Base-by-base conservation (phyloP, 805 yeast species). In the Gaillardinia entomophila region DNA sequence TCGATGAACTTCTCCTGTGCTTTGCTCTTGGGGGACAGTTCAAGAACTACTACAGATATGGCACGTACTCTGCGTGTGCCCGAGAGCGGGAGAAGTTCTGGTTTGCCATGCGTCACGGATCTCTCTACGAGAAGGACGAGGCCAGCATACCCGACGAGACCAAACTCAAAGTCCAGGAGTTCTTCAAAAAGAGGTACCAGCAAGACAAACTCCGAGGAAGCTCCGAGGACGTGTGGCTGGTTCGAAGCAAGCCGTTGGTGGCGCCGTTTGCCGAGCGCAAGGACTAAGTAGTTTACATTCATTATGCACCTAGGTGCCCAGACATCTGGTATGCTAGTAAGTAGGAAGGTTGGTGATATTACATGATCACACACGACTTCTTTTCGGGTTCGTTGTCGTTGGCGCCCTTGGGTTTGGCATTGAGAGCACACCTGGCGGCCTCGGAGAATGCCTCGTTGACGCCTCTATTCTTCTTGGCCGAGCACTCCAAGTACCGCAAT, bases 361-460 rank as follows among this genome's bases (percentile, higher is more conserved):
- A 66, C 66, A 66, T 57, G 26, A 66, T 43, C 26, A 59, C 51
- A 48, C 72, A 66, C 23, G 60, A 46, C 46, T 62, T 63, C 38
- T 55, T 55, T 32, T 63, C 66, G 15, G 59, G 61, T 41, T 62
- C 68, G 33, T 68, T 71, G 34, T 69, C 73, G 40, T 65, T 63
- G 31, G 76, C 77, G 34, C 89, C 90, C 62, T 79, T 85, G 31
- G 95, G 84, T 52, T 77, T 85, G 11, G 95, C 95, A 41, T 84
- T 81, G 45, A 90, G 70, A 2, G 97, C 97, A 51, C 95, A 89
- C 57, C 98, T 79, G 6, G 97, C 96, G 27, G 97, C 98, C 62
- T 92, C 98, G 0, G 97, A 88, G 56, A 92, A 92, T 7, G 97
- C 97, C 64, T 92, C 98, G 53, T 94, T 92, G n/a, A 92, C 98